A percentile compares a stretch with the other conserved stretches of the same genome.
These are phyloP conservation scores for Claviceps purpurea DNA, from an alignment of 2,329 filamentous ascomycete species.

Conservation along the genomic window DNA sequence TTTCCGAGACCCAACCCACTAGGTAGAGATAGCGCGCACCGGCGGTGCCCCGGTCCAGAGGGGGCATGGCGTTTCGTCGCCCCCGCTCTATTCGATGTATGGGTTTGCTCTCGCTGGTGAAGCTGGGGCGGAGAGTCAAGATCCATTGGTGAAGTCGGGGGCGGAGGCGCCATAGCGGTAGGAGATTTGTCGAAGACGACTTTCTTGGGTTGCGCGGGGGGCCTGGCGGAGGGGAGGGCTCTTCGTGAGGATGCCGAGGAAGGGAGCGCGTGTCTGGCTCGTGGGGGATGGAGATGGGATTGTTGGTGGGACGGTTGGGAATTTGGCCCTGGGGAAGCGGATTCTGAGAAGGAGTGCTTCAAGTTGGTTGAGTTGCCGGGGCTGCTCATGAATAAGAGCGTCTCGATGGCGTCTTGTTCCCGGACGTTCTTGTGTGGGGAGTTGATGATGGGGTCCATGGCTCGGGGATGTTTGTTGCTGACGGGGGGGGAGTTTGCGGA, in stretches of 20 bases:
- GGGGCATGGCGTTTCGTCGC: constrained; percentile 26
- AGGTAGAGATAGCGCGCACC: constrained; percentile 33
- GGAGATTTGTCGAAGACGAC: constrained; percentile 36
- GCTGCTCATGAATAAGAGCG: constrained; percentile 69
- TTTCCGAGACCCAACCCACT: constrained; percentile 31
- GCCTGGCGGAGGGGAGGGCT: constrained; percentile 35
- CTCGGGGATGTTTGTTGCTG: constrained; percentile 6
- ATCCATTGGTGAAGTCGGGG: constrained; percentile 33
- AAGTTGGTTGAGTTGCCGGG: constrained; percentile 57
- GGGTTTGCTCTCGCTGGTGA: constrained; percentile 9
- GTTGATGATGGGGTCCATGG: constrained; percentile 3
- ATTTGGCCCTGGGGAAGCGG: constrained; percentile 22
- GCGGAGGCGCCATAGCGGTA: constrained; percentile 16
- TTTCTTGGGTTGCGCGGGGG: constrained; percentile 27
- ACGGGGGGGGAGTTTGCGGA: constrained; percentile 24
- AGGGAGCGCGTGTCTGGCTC: constrained; percentile 27
- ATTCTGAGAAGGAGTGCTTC: constrained; percentile 38
- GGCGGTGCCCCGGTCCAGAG: constrained; percentile 23
- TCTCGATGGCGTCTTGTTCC: constrained; percentile 72
- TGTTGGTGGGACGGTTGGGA: not conserved
- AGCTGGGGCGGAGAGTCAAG: constrained; percentile 23
- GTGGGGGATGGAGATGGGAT: not conserved
- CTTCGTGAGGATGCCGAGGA: constrained; percentile 35
- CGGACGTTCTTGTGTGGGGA: constrained; percentile 8
- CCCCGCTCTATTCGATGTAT: constrained; percentile 18